A percentile compares a stretch with the other conserved stretches of the same genome.
These are phyloP conservation scores for Triadica sebifera DNA, from an alignment of 345 rosid genomes.

Conservation along the genomic window DNA sequence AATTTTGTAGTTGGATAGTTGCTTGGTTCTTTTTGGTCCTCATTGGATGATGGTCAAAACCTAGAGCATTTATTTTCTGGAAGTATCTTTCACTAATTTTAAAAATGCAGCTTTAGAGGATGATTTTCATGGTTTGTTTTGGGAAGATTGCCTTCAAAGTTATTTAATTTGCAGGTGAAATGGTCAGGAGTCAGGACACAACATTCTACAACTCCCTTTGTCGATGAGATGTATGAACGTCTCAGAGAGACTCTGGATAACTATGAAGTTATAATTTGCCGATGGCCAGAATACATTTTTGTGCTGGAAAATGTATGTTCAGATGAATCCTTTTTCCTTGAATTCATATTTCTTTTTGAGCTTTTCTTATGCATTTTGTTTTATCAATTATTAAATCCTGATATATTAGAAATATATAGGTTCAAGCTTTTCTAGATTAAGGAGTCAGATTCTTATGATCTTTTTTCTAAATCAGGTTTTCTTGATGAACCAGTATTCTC, in stretches of 20 bases:
- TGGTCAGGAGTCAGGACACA: constrained; percentile 95
- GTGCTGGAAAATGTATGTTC: constrained; percentile 81
- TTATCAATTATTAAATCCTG: not conserved
- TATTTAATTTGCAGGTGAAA: constrained; percentile 64
- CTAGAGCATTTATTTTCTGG: not conserved
- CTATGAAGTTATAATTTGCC: constrained; percentile 85
- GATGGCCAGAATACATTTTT: constrained; percentile 96
- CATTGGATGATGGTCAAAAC: too few species aligned
- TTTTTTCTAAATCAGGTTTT: not conserved
- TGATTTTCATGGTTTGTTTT: not conserved
- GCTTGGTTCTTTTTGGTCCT: not conserved
- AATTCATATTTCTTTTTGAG: not conserved
- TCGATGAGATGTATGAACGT: constrained; percentile 93
- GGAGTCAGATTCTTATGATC: not conserved
- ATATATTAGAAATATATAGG: too few species aligned
- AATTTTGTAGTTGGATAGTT: not conserved
- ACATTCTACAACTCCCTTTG: constrained; percentile 90
- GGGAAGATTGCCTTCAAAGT: constrained; percentile 11
- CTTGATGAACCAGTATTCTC: not conserved
- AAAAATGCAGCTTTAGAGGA: not conserved
- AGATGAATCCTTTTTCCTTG: not conserved
- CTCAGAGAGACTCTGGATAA: constrained; percentile 65
- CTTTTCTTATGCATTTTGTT: not conserved
- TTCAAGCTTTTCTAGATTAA: not conserved
- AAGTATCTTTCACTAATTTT: not conserved